phyloP scores from a whole-genome alignment of 768 basidiomycete genomes.

The Asterophora lycoperdoides region DNA sequence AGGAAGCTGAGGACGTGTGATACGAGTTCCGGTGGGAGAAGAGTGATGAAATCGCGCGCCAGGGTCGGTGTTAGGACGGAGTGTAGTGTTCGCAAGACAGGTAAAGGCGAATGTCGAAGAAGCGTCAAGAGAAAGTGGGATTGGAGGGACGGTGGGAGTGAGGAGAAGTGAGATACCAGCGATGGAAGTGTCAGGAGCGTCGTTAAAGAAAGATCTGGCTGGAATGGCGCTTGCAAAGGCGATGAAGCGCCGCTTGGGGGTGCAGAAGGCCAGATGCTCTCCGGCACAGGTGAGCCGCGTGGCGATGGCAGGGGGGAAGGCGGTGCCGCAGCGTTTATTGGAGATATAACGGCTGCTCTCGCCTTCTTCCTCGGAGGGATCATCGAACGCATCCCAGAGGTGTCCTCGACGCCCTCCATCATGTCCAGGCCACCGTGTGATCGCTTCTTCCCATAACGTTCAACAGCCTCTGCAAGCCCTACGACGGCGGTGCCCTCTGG shows the following conservation, averaged over 20 bases:
- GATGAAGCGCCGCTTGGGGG: slow-evolving; percentile 77
- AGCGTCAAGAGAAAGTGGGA: slow-evolving; percentile 92
- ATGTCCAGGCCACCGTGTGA: slow-evolving; percentile 56
- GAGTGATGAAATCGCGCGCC: slow-evolving; percentile 90
- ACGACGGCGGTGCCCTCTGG: slow-evolving; percentile 48
- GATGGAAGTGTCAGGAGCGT: slow-evolving; percentile 84
- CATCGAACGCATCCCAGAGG: slow-evolving; percentile 41
- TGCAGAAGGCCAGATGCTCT: slow-evolving; percentile 74
- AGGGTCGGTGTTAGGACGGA: slow-evolving; percentile 86
- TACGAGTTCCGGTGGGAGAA: slow-evolving; percentile 89
- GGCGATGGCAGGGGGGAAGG: slow-evolving; percentile 84
- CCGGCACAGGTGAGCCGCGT: slow-evolving; percentile 76
- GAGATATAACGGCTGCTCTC: slow-evolving; percentile 56
- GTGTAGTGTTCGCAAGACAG: slow-evolving; percentile 86
- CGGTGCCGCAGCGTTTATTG: slow-evolving; percentile 69
- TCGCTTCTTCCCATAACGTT: slow-evolving; percentile 84
- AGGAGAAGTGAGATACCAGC: slow-evolving; percentile 76
- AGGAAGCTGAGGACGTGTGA: slow-evolving; percentile 85
- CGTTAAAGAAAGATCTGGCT: slow-evolving; percentile 77
- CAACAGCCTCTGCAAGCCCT: slow-evolving; percentile 74
- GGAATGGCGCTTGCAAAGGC: slow-evolving; percentile 66
- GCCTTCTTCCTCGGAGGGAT: slow-evolving; percentile 76
- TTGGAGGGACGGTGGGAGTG: slow-evolving; percentile 77
- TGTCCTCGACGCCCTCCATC: slow-evolving; percentile 47
- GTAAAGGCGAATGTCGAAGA: slow-evolving; percentile 84